These are phyloP conservation scores for Periconia macrospinosa DNA, from an alignment of 2,329 filamentous ascomycete genomes.

Conservation along the genomic window DNA sequence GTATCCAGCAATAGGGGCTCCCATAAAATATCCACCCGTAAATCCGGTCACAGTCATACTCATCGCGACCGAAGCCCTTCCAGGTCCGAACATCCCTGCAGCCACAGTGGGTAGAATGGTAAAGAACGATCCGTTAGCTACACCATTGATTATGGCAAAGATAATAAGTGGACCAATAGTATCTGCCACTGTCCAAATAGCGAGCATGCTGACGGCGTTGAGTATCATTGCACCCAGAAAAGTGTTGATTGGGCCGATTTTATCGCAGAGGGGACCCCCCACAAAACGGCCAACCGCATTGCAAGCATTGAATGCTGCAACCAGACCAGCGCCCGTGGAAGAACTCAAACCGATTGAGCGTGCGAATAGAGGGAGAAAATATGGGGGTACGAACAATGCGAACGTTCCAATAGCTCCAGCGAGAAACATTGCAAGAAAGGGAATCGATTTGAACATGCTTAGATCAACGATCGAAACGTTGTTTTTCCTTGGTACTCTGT, in stretches of 20 bases:
- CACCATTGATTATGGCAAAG: slow-evolving; percentile 32
- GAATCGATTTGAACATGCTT: slow-evolving; percentile 25
- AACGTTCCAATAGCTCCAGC: slow-evolving; percentile 29
- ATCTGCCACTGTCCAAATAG: slow-evolving; percentile 33
- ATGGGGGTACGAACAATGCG: slow-evolving; percentile 34
- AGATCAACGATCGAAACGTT: slow-evolving; percentile 26
- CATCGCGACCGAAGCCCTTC: slow-evolving; percentile 30
- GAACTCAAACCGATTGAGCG: slow-evolving; percentile 26
- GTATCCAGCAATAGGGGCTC: slow-evolving; percentile 30
- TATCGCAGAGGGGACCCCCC: slow-evolving; percentile 30
- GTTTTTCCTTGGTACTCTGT: slow-evolving; percentile 20
- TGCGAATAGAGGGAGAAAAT: slow-evolving; percentile 33
- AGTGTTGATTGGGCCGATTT: slow-evolving; percentile 35
- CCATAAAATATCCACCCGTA: slow-evolving; percentile 30
- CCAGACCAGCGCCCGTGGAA: slow-evolving; percentile 28
- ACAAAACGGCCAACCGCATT: slow-evolving; percentile 32
- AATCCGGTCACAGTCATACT: slow-evolving; percentile 31
- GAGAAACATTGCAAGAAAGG: slow-evolving; percentile 25
- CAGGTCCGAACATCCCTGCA: slow-evolving; percentile 29
- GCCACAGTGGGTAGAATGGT: slow-evolving; percentile 33
- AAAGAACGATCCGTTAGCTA: slow-evolving; percentile 34
- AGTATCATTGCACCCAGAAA: slow-evolving; percentile 29
- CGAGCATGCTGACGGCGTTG: slow-evolving; percentile 32
- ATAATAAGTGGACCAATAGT: slow-evolving; percentile 26
- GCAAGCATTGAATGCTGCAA: slow-evolving; percentile 31